Evolutionary conservation across 495 filamentous ascomycete species (phyloP).

Genomic region (Penicillium arizonense): DNA sequence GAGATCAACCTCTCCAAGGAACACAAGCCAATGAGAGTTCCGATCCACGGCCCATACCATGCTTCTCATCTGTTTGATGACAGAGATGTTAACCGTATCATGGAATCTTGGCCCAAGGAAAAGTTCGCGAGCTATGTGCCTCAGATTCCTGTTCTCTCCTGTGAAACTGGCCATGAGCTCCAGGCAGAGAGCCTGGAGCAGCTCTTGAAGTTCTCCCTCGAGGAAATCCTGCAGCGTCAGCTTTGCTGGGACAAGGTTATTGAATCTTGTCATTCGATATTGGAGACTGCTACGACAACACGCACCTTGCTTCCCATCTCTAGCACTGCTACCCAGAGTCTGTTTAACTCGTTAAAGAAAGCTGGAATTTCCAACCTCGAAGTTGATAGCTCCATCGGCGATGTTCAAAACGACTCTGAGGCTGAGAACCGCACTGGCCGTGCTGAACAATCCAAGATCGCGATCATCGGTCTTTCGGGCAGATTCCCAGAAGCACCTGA

Average conservation of each 20-base stretch:
- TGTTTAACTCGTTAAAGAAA: slow-evolving; percentile 32
- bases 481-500: slow-evolving; percentile 69
- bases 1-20: slow-evolving; percentile 49
- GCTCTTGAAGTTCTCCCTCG: slow-evolving; percentile 51
- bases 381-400: slow-evolving; percentile 23
- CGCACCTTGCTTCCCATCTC: slow-evolving; percentile 55
- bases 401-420: slow-evolving; percentile 20
- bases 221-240: slow-evolving; percentile 58
- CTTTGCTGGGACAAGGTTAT: slow-evolving; percentile 59
- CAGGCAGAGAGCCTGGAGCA: slow-evolving; percentile 43
- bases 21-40: slow-evolving; percentile 59
- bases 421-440: slow-evolving; percentile 31
- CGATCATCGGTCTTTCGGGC: slow-evolving; percentile 76
- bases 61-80: slow-evolving; percentile 67
- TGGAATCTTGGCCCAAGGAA: slow-evolving; percentile 38
- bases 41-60: slow-evolving; percentile 80
- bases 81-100: slow-evolving; percentile 59
- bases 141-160: slow-evolving; percentile 58
- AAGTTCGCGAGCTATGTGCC: slow-evolving; percentile 45
- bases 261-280: slow-evolving; percentile 44
- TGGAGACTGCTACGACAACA: slow-evolving; percentile 22
- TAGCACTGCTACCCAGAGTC: slow-evolving; percentile 34
- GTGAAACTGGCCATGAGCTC: slow-evolving; percentile 48
- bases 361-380: slow-evolving; percentile 26
- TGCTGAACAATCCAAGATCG: slow-evolving; percentile 52